Percentiles rank a stretch among this genome's conserved stretches.
Conservation (phyloP, 192 early-diverging fungal genomes). For the Paraglomus occultum region DNA sequence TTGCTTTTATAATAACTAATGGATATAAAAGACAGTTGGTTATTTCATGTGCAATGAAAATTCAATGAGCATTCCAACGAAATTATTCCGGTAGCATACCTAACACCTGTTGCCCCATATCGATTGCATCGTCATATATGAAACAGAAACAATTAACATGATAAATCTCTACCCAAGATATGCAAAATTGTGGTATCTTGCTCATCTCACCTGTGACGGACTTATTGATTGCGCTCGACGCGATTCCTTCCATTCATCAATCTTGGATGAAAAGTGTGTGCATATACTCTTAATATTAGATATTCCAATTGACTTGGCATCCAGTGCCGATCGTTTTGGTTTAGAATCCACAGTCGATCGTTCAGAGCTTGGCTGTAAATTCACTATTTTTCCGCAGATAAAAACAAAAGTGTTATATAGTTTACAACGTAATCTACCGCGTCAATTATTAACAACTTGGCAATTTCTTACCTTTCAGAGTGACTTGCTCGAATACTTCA, state of each 20-base stretch:
- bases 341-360: neutral
- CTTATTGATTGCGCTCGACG: neutral
- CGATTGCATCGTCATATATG: no score
- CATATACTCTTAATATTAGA: slow-evolving; percentile 22
- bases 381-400: neutral
- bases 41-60: no score
- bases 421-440: no score
- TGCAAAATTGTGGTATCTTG: no score
- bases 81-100: no score
- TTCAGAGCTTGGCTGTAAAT: neutral
- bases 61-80: no score
- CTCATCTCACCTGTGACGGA: slow-evolving; percentile 2
- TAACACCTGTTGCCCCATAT: no score
- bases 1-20: slow-evolving; percentile 20
- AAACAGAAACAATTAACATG: neutral
- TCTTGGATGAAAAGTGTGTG: slow-evolving; percentile 19
- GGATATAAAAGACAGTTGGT: neutral
- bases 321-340: neutral
- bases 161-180: neutral
- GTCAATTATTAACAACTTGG: no score
- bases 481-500: slow-evolving; percentile 13
- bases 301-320: neutral
- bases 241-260: slow-evolving; percentile 12
- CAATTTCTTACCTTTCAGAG: slow-evolving; percentile 1
- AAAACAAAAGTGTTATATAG: no score